Evolutionary conservation across 257 asterid species (phyloP).

Genomic region (Solanum megistacrolobum): DNA sequence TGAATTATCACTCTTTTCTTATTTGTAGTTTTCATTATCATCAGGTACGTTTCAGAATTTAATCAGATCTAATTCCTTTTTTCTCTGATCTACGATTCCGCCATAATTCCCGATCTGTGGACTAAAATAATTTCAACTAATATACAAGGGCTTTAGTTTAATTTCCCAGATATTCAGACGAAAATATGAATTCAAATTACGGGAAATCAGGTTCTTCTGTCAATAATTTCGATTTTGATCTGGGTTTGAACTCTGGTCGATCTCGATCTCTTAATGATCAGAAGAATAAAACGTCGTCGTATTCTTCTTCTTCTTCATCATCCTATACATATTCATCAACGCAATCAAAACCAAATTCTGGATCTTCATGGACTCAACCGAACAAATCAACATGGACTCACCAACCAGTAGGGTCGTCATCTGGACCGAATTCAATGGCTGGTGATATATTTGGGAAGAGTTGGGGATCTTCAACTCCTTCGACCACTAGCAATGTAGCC

Average conservation of each 20-base stretch:
- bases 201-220: constrained; percentile 54
- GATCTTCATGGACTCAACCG: constrained; percentile 47
- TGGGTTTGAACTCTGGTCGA: constrained; percentile 57
- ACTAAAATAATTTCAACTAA: background rate
- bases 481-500: constrained; percentile 6
- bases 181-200: constrained; percentile 58
- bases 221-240: constrained; percentile 73
- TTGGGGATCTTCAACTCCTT: constrained; percentile 63
- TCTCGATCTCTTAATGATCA: constrained; percentile 54
- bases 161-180: background rate
- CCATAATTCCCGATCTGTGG: background rate
- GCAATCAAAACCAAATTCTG: constrained; percentile 32
- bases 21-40: background rate
- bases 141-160: background rate
- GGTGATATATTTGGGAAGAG: constrained; percentile 88
- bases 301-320: constrained; percentile 1
- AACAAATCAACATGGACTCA: constrained; percentile 69
- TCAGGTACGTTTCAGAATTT: constrained; percentile 12
- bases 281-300: constrained; percentile 39
- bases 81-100: background rate
- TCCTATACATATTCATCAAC: constrained; percentile 26
- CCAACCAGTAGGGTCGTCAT: constrained; percentile 56
- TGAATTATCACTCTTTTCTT: background rate
- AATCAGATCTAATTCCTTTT: constrained; percentile 4
- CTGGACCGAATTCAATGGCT: constrained; percentile 76